Evolutionary conservation across 768 basidiomycete species (phyloP), one percentile per base, ranked within the genome.

Genomic region (Stropharia rugosoannulata): DNA sequence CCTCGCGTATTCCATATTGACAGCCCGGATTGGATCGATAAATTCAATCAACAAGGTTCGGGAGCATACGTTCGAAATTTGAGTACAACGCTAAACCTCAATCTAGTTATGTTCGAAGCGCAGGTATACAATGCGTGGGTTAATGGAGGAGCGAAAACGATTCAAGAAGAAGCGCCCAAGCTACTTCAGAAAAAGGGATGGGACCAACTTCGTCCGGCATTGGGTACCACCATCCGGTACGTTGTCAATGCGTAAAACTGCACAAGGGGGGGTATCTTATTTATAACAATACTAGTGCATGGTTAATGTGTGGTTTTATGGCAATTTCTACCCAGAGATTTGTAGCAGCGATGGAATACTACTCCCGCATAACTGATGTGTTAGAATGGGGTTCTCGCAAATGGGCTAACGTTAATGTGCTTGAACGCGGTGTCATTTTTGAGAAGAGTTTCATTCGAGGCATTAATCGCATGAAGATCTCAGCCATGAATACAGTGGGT

Each of bases 361-460:
- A 69, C 39, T 62, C 64, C 12, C 65, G 68, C 6, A 73, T 71
- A 4, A 51, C 79, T 16, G 75, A 78, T 12, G 56, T 80, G 15
- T 64, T 81, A 3, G 64, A 75, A 32, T 78, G 79, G 74, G 80
- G 81, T 18, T 52, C 63, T 3, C 59, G 62, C 22, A 50, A 58
- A 6, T 81, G 78, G 74, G 61, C 69, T 35, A 61, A 79, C 55
- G 74, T 81, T 7, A 59, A 73, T 1, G 54, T 38, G 19, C 59
- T 69, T n/a, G 70, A 75, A 15, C 65, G 75, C 12, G 80, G 80
- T 4, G 64, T 62, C 9, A 72, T 82, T 11, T 82, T 82, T 49
- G 68, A 74, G 27, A 42, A 52, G 2, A 71, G 72, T 4, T 79
- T 79, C 59, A 61, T 80, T 9, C 70, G 76, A 25, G 78, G 75